These are phyloP conservation scores for Morella rubra DNA, from an alignment of 306 rosid genomes.

Conservation along the genomic window DNA sequence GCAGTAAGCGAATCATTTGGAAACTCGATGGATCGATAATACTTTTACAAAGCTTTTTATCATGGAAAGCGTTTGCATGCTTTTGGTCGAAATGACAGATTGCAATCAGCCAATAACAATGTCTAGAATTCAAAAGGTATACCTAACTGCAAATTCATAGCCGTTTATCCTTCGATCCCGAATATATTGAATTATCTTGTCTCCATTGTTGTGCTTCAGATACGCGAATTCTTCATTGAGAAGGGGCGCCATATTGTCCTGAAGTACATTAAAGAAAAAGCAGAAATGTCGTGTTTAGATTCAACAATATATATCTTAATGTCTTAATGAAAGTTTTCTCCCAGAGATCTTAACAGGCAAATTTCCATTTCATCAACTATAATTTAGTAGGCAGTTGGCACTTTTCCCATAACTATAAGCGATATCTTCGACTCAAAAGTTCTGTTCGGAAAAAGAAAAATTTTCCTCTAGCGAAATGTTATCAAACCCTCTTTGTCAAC, in stretches of 20 bases:
- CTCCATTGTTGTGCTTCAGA: slow-evolving; percentile 6
- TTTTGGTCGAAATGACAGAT: slow-evolving; percentile 32
- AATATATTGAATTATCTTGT: not conserved
- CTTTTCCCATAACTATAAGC: slow-evolving; percentile 9
- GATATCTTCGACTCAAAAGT: slow-evolving; percentile 11
- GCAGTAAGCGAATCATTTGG: not conserved
- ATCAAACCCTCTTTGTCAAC: slow-evolving; percentile 41
- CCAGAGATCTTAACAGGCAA: not conserved
- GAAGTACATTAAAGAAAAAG: not conserved
- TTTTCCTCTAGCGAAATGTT: slow-evolving; percentile 9
- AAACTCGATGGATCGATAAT: slow-evolving; percentile 4
- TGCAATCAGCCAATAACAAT: too few relatives aligned
- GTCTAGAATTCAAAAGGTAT: too few relatives aligned
- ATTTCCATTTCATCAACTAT: not conserved
- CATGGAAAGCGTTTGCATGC: slow-evolving; percentile 27
- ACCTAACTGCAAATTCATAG: too few relatives aligned
- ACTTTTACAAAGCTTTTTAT: slow-evolving; percentile 34
- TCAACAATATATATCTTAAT: too few relatives aligned
- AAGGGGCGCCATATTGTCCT: not conserved
- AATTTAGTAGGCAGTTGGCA: not conserved
- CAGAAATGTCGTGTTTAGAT: too few relatives aligned
- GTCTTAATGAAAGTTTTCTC: not conserved
- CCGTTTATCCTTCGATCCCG: too few relatives aligned
- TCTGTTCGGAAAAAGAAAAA: slow-evolving; percentile 13
- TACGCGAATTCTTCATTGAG: slow-evolving; percentile 9